These are phyloP conservation scores for Hirsutella thompsonii DNA, from an alignment of 2,329 filamentous ascomycete species.

Conservation along the genomic window DNA sequence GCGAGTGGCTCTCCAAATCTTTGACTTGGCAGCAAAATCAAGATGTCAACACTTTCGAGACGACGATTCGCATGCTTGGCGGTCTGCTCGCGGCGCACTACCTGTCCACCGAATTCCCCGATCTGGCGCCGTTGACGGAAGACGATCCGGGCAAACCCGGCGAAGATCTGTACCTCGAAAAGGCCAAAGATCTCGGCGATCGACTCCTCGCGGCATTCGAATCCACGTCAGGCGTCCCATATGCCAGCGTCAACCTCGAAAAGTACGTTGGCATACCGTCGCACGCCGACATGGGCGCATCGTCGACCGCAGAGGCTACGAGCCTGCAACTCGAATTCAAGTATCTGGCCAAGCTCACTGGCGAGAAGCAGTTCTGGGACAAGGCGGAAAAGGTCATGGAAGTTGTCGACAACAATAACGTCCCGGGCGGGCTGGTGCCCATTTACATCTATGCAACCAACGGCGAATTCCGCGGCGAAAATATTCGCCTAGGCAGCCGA, in stretches of 20 bases:
- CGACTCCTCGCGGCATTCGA: slow-evolving; percentile 80
- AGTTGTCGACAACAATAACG: slow-evolving; percentile 71
- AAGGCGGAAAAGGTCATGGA: slow-evolving; percentile 85
- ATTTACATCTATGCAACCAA: slow-evolving; percentile 77
- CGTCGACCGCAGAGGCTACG: slow-evolving; percentile 87
- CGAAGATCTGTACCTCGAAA: slow-evolving; percentile 91
- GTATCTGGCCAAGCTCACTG: slow-evolving; percentile 87
- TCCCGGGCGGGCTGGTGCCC: slow-evolving; percentile 72
- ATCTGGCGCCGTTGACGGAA: slow-evolving; percentile 61
- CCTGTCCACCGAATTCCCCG: slow-evolving; percentile 69
- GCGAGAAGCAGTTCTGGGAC: slow-evolving; percentile 87
- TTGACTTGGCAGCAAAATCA: slow-evolving; percentile 84
- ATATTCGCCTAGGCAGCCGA: slow-evolving; percentile 84
- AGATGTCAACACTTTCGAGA: slow-evolving; percentile 96
- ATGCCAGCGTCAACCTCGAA: slow-evolving; percentile 78
- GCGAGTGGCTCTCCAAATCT: slow-evolving; percentile 75
- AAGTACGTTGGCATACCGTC: slow-evolving; percentile 65
- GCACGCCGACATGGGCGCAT: slow-evolving; percentile 74
- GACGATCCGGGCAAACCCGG: slow-evolving; percentile 61
- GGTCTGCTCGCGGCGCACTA: slow-evolving; percentile 90
- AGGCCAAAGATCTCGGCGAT: slow-evolving; percentile 85
- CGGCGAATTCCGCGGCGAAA: slow-evolving; percentile 68
- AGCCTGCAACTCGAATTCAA: slow-evolving; percentile 94
- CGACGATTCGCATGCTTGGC: slow-evolving; percentile 93
- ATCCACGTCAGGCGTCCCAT: slow-evolving; percentile 74